Evolutionary conservation across 441 rosid genomes (phyloP).

Genomic region (Geranium incanum): DNA sequence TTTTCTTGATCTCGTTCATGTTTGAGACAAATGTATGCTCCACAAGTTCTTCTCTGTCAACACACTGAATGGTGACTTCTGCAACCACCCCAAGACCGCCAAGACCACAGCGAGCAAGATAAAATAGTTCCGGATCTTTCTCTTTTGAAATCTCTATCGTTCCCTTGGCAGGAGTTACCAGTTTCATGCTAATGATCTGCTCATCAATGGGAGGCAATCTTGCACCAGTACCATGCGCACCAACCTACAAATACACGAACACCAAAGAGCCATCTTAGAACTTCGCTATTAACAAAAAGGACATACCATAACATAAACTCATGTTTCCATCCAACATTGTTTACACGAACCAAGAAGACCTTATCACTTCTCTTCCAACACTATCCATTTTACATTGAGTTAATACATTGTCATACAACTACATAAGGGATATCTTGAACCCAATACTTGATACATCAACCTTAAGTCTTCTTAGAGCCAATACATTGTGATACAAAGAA

Average conservation of each 20-base stretch:
- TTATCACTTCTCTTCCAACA: not conserved
- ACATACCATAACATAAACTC: not conserved
- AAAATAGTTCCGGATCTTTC: conserved; percentile 79
- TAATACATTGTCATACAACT: not conserved
- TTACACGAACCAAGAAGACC: not conserved
- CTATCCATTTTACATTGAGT: not conserved
- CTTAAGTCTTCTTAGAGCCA: too few relatives aligned
- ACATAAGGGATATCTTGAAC: too few relatives aligned
- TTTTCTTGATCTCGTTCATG: conserved; percentile 71
- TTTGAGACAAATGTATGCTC: conserved; percentile 73
- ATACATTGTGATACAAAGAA: not conserved
- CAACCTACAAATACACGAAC: conserved; percentile 47
- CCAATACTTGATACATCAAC: too few relatives aligned
- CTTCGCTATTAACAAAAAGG: conserved; percentile 12
- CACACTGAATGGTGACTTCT: conserved; percentile 91
- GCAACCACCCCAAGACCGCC: conserved; percentile 97
- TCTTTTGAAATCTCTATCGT: conserved; percentile 78
- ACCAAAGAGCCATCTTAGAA: conserved; percentile 1
- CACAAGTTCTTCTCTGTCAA: conserved; percentile 85
- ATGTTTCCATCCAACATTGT: not conserved
- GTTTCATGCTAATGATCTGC: conserved; percentile 79
- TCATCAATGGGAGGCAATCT: conserved; percentile 92
- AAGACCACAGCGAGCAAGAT: conserved; percentile 83
- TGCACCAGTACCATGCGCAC: conserved; percentile 97
- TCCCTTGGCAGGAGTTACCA: conserved; percentile 95